Conservation (phyloP, 192 early-diverging fungal species). For the Coemansia erecta region DNA sequence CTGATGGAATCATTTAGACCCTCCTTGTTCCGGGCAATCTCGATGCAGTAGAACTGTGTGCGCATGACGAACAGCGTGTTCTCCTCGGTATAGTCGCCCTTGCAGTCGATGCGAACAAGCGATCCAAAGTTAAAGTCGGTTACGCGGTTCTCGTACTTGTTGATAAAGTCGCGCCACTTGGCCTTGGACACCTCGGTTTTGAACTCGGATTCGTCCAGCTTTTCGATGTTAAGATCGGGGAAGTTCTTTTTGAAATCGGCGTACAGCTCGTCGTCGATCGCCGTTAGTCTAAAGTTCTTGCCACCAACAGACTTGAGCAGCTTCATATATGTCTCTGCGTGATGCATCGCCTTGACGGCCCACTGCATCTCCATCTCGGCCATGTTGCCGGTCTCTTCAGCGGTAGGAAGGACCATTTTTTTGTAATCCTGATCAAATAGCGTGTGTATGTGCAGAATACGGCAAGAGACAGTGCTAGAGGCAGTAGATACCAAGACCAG, state of each 20-base stretch:
- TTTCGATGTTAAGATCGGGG: slow-evolving; percentile 68
- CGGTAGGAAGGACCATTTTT: slow-evolving; percentile 67
- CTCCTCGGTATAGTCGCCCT: slow-evolving; percentile 77
- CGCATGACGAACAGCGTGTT: slow-evolving; percentile 90
- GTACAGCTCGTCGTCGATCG: slow-evolving; percentile 82
- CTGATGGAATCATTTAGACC: slow-evolving; percentile 62
- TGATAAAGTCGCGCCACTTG: slow-evolving; percentile 87
- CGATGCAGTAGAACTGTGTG: slow-evolving; percentile 88
- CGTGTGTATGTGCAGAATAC: not conserved
- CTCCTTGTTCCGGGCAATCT: slow-evolving; percentile 87
- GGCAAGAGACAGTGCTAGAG: not conserved
- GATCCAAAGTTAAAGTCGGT: slow-evolving; percentile 94
- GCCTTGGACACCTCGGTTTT: slow-evolving; percentile 78
- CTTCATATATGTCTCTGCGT: slow-evolving; percentile 93
- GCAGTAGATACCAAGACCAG: not conserved
- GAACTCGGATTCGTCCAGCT: slow-evolving; percentile 77
- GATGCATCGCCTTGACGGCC: slow-evolving; percentile 93
- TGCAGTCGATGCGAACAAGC: slow-evolving; percentile 72
- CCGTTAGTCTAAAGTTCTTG: slow-evolving; percentile 76
- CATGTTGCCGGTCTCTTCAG: slow-evolving; percentile 72
- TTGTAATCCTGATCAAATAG: not conserved
- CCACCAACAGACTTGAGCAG: slow-evolving; percentile 69
- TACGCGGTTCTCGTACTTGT: slow-evolving; percentile 82
- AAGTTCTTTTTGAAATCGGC: slow-evolving; percentile 73
- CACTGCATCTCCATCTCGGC: slow-evolving; percentile 91